These are phyloP conservation scores for Achaetomium macrosporum DNA, from an alignment of 2,329 filamentous ascomycete genomes.

Conservation along the genomic window DNA sequence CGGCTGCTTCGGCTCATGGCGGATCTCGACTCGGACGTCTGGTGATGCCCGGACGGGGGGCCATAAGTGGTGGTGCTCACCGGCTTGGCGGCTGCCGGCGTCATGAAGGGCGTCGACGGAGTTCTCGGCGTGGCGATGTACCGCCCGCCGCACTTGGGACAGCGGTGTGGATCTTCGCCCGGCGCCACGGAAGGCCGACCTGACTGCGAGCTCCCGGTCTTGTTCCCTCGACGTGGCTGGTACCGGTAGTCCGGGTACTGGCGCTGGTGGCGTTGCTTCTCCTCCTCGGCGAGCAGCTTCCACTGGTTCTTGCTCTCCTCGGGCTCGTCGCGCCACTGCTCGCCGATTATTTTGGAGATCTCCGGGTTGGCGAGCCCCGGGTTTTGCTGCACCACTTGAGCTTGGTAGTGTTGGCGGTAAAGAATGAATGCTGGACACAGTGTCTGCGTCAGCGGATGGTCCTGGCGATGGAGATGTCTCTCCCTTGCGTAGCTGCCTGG, in stretches of 20 bases:
- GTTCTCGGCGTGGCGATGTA: conserved; percentile 58
- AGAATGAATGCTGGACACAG: conserved; percentile 76
- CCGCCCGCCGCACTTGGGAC: conserved; percentile 65
- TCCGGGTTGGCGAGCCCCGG: conserved; percentile 92
- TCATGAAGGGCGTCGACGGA: conserved; percentile 44
- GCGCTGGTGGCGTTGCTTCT: conserved; percentile 81
- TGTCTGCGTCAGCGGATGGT: conserved; percentile 23
- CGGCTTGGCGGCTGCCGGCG: conserved; percentile 22
- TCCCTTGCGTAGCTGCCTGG: neutral
- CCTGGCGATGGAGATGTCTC: neutral
- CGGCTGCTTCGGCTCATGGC: conserved; percentile 6
- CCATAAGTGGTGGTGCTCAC: conserved; percentile 1
- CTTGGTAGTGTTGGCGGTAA: conserved; percentile 90
- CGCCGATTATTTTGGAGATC: conserved; percentile 94
- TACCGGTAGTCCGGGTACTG: conserved; percentile 95
- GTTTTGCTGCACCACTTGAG: conserved; percentile 70
- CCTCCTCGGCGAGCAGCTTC: conserved; percentile 87
- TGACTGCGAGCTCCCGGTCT: conserved; percentile 21
- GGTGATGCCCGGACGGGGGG: neutral
- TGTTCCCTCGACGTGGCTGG: conserved; percentile 66
- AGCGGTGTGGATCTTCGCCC: conserved; percentile 51
- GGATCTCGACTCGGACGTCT: neutral
- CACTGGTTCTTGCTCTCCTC: conserved; percentile 74
- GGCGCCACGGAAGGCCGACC: conserved; percentile 25
- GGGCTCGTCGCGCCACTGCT: conserved; percentile 78